Percentiles rank a stretch among this genome's conserved stretches.
phyloP scores from a whole-genome alignment of 768 basidiomycete species.

The Pisolithus tinctorius region DNA sequence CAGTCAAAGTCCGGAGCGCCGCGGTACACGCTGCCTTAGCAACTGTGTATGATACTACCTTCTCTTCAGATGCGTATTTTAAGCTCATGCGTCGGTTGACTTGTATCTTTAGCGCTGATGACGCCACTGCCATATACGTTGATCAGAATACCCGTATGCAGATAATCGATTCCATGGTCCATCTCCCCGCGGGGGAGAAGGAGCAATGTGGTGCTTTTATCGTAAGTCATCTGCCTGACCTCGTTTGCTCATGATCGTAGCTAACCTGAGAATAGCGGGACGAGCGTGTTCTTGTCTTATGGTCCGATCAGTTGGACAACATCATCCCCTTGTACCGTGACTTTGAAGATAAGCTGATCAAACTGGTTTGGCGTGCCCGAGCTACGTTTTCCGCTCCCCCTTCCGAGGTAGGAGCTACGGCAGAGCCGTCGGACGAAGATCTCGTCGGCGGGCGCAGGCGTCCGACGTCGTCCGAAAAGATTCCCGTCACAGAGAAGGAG shows the following conservation, averaged over 20 bases:
- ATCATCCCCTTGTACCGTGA: slow-evolving; percentile 70
- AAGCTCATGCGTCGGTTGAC: not conserved
- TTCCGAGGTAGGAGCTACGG: slow-evolving; percentile 36
- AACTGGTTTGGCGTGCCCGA: slow-evolving; percentile 66
- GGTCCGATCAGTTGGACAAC: slow-evolving; percentile 77
- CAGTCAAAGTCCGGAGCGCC: slow-evolving; percentile 74
- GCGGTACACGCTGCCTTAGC: slow-evolving; percentile 74
- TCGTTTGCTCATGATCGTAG: not conserved
- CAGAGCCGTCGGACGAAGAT: slow-evolving; percentile 46
- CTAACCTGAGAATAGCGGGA: slow-evolving; percentile 48
- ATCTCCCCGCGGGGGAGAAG: slow-evolving; percentile 75
- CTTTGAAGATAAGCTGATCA: slow-evolving; percentile 74
- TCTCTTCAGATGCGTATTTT: not conserved
- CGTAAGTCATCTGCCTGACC: slow-evolving; percentile 33
- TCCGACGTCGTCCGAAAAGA: slow-evolving; percentile 13
- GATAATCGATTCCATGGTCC: slow-evolving; percentile 63
- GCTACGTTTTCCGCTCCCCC: slow-evolving; percentile 30
- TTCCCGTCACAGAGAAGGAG: slow-evolving; percentile 5
- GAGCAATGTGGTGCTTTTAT: slow-evolving; percentile 89
- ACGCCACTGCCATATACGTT: slow-evolving; percentile 58
- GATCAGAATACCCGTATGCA: slow-evolving; percentile 83
- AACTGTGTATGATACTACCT: slow-evolving; percentile 46
- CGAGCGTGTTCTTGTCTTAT: slow-evolving; percentile 75
- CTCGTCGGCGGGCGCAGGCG: slow-evolving; percentile 43
- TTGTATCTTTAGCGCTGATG: slow-evolving; percentile 39